Evolutionary conservation across 495 filamentous ascomycete species (phyloP), one percentile per base, ranked within the genome.

Genomic region (Pyrenopolyporus hunteri): DNA sequence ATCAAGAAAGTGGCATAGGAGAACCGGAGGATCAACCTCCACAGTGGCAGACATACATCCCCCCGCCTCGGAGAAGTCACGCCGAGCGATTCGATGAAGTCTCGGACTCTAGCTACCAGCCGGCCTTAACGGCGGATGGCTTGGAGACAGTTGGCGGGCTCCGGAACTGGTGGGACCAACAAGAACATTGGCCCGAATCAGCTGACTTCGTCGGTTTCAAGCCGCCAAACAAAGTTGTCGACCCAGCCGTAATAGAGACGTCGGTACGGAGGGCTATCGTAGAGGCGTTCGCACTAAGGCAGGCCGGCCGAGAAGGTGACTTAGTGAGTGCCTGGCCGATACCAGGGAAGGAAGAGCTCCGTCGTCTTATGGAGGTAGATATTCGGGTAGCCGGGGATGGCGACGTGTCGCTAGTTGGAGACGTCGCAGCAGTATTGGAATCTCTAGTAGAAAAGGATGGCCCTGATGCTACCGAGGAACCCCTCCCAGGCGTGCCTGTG

Each of bases 191-290:
- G 69, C 66, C 67, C 23, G 19, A 54, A 11, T 68, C 66, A 1
- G 70, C 64, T 36, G 46, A 71, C 28, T 81, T 78, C 54, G 37
- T 63, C 16, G 69, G 71, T 5, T 83, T 80, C 51, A 66, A 72
- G 22, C 73, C 74, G 22, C 42, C 42, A 29, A 64, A 76, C 11
- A 75, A 72, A 39, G 57, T 78, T 5, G 66, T 57, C n/a, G 74
- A 82, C 22, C 47, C 63, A 2, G 66, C 69, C 1, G 54, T 80
- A 17, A 62, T 84, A 10, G 73, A 77, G 57, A 68, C 70, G 29
- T 57, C 80, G 39, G 75, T 87, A 22, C 83, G 87, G 57, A 70
- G 77, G 48, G 85, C 86, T n/a, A 59, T 89, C 9, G 76, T 88
- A 2, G 87, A 90, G 72, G 77, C 82, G 0, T 75, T 83, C 31